Conservation (phyloP, 257 asterid species). For the Nicotiana attenuata region DNA sequence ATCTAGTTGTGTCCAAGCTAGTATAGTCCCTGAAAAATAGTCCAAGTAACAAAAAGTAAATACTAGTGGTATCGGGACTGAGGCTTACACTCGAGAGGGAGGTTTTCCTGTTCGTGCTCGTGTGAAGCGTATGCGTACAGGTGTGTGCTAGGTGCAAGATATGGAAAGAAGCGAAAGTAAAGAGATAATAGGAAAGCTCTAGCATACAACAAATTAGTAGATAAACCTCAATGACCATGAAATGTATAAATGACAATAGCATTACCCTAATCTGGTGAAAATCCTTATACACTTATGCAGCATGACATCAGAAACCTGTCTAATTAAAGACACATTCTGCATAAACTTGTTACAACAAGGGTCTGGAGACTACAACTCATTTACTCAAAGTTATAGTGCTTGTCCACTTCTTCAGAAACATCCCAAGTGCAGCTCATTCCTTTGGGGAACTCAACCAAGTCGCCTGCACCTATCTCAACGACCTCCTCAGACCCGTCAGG, state of each 20-base stretch:
- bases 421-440: slow-evolving; percentile 57
- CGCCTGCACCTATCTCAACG: slow-evolving; percentile 42
- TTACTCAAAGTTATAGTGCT: slow-evolving; percentile 39
- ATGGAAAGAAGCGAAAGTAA: background rate
- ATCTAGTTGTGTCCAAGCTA: too few species aligned
- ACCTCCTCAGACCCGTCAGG: slow-evolving; percentile 31
- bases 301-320: background rate
- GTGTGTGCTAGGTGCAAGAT: background rate
- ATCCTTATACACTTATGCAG: background rate
- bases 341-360: background rate
- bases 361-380: background rate
- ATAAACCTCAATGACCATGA: background rate
- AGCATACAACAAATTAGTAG: background rate
- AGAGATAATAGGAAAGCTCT: background rate
- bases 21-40: too few species aligned
- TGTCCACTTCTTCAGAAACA: slow-evolving; percentile 41
- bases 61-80: too few species aligned
- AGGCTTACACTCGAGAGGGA: background rate
- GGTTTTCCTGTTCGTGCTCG: background rate
- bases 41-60: too few species aligned
- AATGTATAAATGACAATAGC: background rate
- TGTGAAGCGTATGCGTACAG: background rate
- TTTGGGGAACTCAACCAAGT: slow-evolving; percentile 39
- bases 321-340: background rate
- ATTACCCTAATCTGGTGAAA: background rate